Percentiles rank a stretch among this genome's conserved stretches.
These are phyloP conservation scores for Syzygium jambos DNA, from an alignment of 345 rosid genomes.

Conservation along the genomic window DNA sequence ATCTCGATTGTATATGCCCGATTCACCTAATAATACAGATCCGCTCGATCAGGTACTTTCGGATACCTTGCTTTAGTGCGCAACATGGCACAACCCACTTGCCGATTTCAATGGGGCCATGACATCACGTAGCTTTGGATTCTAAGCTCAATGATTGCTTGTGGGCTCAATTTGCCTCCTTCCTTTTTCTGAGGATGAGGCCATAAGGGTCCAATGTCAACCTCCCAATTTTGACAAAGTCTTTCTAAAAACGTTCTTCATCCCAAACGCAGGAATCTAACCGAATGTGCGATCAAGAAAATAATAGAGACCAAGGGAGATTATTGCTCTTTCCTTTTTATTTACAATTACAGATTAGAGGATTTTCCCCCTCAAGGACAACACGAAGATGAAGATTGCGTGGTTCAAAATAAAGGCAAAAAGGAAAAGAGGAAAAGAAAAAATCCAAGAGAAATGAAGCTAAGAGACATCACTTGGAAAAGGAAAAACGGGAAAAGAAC, in stretches of 20 bases:
- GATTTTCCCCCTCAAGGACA: not conserved
- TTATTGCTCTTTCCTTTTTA: not conserved
- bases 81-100: not conserved
- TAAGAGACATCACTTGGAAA: not conserved
- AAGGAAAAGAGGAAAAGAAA: not conserved
- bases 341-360: not conserved
- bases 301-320: not conserved
- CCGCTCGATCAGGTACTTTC: not conserved
- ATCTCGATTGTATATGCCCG: not conserved
- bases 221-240: not conserved
- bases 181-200: not conserved
- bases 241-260: not conserved
- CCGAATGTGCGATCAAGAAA: not conserved
- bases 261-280: not conserved
- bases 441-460: not conserved
- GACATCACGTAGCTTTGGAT: not conserved
- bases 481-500: not conserved
- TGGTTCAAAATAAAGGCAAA: not conserved
- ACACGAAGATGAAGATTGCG: not conserved
- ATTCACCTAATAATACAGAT: not conserved
- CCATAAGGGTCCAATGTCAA: not conserved
- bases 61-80: not conserved
- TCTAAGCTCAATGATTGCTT: not conserved
- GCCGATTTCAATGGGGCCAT: not conserved
- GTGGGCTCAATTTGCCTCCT: not conserved